A percentile compares a stretch with the other conserved stretches of the same genome.
These are phyloP conservation scores for Orbilia blumenaviensis DNA, from an alignment of 2,329 filamentous ascomycete species.

Conservation along the genomic window DNA sequence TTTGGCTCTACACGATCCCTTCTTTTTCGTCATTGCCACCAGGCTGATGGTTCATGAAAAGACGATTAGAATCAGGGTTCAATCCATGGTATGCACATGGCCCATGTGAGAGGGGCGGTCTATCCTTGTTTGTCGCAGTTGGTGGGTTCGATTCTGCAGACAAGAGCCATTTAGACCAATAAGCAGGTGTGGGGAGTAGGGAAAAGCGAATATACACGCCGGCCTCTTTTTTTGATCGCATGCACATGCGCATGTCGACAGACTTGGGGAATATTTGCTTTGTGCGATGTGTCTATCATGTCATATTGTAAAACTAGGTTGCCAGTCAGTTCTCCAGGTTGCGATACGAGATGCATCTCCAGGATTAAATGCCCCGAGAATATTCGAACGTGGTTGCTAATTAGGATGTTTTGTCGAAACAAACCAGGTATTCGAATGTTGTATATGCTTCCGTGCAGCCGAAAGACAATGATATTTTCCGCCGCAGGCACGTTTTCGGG, in stretches of 20 bases:
- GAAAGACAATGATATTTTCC: constrained; percentile 53
- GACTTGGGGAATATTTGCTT: constrained; percentile 24
- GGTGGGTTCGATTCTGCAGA: constrained; percentile 44
- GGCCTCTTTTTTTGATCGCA: constrained; percentile 21
- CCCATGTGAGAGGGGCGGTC: constrained; percentile 45
- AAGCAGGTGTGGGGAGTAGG: constrained; percentile 43
- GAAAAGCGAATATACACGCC: constrained; percentile 28
- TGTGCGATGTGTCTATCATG: constrained; percentile 17
- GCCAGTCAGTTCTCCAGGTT: constrained; percentile 8
- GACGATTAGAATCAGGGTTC: constrained; percentile 51
- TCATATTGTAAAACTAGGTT: constrained; percentile 8
- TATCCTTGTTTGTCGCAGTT: constrained; percentile 34
- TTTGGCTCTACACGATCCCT: constrained; percentile 38
- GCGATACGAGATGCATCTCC: constrained; percentile 36
- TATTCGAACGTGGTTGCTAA: constrained; percentile 47
- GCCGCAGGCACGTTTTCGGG: constrained; percentile 50
- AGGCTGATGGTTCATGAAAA: constrained; percentile 19
- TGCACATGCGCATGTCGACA: constrained; percentile 33
- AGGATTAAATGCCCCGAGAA: constrained; percentile 43
- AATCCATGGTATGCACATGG: constrained; percentile 50
- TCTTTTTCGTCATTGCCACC: constrained; percentile 50
- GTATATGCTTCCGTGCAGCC: constrained; percentile 48
- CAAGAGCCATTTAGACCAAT: constrained; percentile 20
- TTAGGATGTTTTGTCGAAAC: constrained; percentile 50
- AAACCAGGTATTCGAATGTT: constrained; percentile 48